Evolutionary conservation across 306 rosid genomes (phyloP).

Genomic region (Astragalus glycyphyllos): DNA sequence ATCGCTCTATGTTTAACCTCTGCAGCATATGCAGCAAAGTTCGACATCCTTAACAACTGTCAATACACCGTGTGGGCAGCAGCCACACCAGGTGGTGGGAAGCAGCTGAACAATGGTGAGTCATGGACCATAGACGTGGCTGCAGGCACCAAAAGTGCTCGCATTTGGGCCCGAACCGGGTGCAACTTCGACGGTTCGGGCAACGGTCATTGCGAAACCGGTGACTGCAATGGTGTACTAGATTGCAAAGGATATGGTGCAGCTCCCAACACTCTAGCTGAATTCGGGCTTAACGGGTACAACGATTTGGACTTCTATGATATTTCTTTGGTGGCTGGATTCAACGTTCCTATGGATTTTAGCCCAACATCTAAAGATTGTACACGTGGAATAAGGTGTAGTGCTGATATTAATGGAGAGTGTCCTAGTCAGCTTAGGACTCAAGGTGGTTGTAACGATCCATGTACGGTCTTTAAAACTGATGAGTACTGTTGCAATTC

Average conservation of each 20-base stretch:
- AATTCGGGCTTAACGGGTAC: conserved; percentile 50
- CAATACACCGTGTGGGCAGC: conserved; percentile 56
- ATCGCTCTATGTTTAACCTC: background rate
- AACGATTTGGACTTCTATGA: conserved; percentile 49
- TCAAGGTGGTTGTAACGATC: conserved; percentile 57
- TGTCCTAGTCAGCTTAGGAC: conserved; percentile 53
- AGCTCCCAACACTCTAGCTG: conserved; percentile 62
- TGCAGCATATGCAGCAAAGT: conserved; percentile 31
- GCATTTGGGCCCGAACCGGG: conserved; percentile 70
- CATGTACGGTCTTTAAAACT: conserved; percentile 48
- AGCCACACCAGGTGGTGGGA: conserved; percentile 53
- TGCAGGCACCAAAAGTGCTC: conserved; percentile 39
- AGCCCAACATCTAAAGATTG: conserved; percentile 38
- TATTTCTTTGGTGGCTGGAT: conserved; percentile 54
- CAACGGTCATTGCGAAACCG: conserved; percentile 53
- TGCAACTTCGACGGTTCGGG: conserved; percentile 54
- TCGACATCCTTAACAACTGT: conserved; percentile 53
- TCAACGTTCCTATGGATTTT: conserved; percentile 57
- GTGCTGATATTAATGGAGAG: conserved; percentile 47
- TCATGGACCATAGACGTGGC: conserved; percentile 43
- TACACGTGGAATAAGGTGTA: conserved; percentile 39
- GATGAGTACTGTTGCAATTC: conserved; percentile 46
- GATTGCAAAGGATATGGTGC: conserved; percentile 47
- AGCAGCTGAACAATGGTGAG: conserved; percentile 27
- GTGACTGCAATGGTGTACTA: conserved; percentile 56